A percentile compares a stretch with the other conserved stretches of the same genome.
Conservation (phyloP, 768 basidiomycete genomes). For the Austroboletus eburneus region DNA sequence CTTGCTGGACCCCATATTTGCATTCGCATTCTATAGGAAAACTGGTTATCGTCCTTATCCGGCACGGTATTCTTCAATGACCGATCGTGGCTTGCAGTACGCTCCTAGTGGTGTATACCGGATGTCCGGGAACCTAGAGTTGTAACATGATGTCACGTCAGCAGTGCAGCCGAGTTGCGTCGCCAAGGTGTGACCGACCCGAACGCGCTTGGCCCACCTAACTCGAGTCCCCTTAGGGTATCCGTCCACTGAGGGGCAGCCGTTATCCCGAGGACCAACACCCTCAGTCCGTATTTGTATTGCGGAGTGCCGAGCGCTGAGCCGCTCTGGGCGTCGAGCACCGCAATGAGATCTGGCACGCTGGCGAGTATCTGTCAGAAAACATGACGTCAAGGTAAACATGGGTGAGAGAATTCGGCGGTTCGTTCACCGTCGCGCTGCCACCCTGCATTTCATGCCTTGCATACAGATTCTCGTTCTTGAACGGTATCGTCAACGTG, state of each 20-base stretch:
- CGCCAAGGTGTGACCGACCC: slow-evolving; percentile 33
- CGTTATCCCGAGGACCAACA: slow-evolving; percentile 45
- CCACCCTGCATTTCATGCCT: slow-evolving; percentile 35
- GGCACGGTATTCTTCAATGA: slow-evolving; percentile 47
- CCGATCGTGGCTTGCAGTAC: slow-evolving; percentile 41
- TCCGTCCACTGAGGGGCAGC: slow-evolving; percentile 55
- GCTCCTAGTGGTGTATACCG: slow-evolving; percentile 36
- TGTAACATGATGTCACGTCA: too few relatives aligned
- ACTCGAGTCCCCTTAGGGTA: slow-evolving; percentile 43
- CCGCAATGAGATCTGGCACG: slow-evolving; percentile 64
- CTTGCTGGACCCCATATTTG: too few relatives aligned
- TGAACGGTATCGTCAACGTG: slow-evolving; percentile 51
- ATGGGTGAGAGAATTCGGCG: neutral
- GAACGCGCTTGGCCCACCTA: slow-evolving; percentile 53
- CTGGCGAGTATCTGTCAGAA: slow-evolving; percentile 42
- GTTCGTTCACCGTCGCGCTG: slow-evolving; percentile 13
- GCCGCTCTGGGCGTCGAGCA: slow-evolving; percentile 60
- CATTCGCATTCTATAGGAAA: too few relatives aligned
- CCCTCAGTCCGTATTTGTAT: slow-evolving; percentile 57
- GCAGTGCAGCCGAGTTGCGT: neutral
- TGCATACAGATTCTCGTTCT: slow-evolving; percentile 58
- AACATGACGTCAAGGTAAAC: slow-evolving; percentile 2
- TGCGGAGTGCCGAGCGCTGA: slow-evolving; percentile 60
- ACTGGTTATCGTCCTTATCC: too few relatives aligned
- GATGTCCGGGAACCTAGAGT: slow-evolving; percentile 32